Base-by-base conservation (phyloP, 164 flowering plant genomes). In the Nymphaea thermarum region DNA sequence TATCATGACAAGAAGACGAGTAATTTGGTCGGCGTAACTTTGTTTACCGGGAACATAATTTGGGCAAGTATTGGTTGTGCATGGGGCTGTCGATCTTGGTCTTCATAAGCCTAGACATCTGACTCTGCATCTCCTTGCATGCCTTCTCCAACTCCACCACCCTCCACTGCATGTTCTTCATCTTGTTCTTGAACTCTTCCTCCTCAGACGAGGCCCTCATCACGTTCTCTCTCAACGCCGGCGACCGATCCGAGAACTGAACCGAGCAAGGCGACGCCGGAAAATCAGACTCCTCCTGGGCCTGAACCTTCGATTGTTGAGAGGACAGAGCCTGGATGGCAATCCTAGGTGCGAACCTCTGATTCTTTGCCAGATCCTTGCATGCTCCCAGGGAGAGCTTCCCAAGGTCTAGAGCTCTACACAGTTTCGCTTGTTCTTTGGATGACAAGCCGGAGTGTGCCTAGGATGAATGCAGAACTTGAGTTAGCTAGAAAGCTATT, bases 281-380 rank as follows among this genome's bases (percentile, higher is more conserved):
- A 15, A 51, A 51, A 51, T 3, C 57, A 51, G 2, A 15, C 8
- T 51, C 57, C 14, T 3, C 57, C 14, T 17, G 14, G 71, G 18
- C 65, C 44, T 15, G 74, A 70, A 66, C 64, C 71, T 66, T 81
- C 64, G 81, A 71, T 67, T 77, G 79, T 63, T 86, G 93, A 14
- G 90, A 81, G 14, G 71, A 75, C 2, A 92, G 88, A 3, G 98
- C 98, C 77, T 84, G 77, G 43, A 89, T 73, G 5, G 96, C 79
- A 2, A 82, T 64, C 65, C 80, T 80, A 10, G 98, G 94, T 15
- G 96, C 92, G 62, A 87, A 81, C 76, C 80, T 78, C 0, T 85
- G 91, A 74, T 85, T 89, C 83, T 87, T 89, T 8, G 96, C 96
- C 0, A 92, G 77, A 69, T 89, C 87, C 66, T 87, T 92, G 66